Conservation (phyloP, 2,329 filamentous ascomycete species). For the Alternaria infectoria region DNA sequence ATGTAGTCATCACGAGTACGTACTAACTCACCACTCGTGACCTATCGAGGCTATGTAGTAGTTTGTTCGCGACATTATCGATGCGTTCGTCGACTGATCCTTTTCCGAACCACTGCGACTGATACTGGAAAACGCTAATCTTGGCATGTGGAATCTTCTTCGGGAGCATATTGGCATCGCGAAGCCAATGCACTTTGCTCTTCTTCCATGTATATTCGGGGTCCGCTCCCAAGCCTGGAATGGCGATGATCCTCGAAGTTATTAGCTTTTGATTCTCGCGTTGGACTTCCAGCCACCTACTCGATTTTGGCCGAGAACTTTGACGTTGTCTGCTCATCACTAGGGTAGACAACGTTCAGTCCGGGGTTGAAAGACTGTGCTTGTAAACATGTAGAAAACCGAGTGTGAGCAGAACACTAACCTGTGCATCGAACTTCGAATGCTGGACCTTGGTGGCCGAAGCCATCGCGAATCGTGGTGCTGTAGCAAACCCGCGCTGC, state of each 20-base stretch:
- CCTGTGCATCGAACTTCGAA: constrained; percentile 25
- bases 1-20: neutral
- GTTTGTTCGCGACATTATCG: constrained; percentile 31
- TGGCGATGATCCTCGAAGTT: constrained; percentile 33
- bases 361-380: constrained; percentile 20
- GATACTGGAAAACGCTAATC: constrained; percentile 39
- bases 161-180: constrained; percentile 37
- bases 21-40: constrained; percentile 20
- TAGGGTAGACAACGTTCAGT: constrained; percentile 21
- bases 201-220: constrained; percentile 38
- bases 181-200: constrained; percentile 36
- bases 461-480: constrained; percentile 14
- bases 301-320: constrained; percentile 20
- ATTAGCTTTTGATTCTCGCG: neutral
- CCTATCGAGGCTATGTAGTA: constrained; percentile 27
- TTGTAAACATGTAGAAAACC: neutral
- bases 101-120: constrained; percentile 39
- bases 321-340: constrained; percentile 15
- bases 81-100: constrained; percentile 35
- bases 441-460: constrained; percentile 16
- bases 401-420: neutral
- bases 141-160: constrained; percentile 33
- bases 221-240: constrained; percentile 39
- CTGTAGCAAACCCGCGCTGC: neutral
- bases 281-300: constrained; percentile 1